Conservation (phyloP, 257 asterid species). For the Lycium ferocissimum region DNA sequence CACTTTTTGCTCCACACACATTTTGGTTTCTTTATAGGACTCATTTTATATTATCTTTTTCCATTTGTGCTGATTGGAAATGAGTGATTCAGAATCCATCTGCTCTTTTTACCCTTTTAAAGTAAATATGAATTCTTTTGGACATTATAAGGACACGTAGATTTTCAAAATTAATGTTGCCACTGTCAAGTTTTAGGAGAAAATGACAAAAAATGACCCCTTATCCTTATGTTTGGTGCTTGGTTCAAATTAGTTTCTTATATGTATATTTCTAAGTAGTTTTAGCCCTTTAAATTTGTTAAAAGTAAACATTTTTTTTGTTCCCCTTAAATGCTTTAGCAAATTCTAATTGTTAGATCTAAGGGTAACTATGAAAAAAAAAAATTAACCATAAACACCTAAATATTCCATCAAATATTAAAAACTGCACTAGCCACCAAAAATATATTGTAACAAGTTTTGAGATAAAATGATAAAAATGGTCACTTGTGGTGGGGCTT, state of each 20-base stretch:
- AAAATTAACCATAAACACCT: background rate
- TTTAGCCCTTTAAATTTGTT: slow-evolving; percentile 1
- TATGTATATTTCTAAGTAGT: background rate
- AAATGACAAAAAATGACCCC: background rate
- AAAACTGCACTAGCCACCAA: background rate
- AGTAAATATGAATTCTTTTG: background rate
- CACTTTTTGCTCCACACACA: background rate
- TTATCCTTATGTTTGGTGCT: background rate
- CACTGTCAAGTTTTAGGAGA: background rate
- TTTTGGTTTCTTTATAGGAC: slow-evolving; percentile 6
- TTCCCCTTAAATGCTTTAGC: background rate
- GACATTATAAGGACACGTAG: background rate
- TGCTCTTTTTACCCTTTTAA: background rate
- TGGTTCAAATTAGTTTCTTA: background rate
- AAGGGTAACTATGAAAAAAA: background rate
- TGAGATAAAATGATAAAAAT: too few species aligned
- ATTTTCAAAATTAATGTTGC: background rate
- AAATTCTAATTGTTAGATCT: background rate
- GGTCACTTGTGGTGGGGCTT: too few species aligned
- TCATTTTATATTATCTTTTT: background rate
- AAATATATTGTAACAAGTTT: too few species aligned
- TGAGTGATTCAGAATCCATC: slow-evolving; percentile 23
- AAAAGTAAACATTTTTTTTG: background rate
- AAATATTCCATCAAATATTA: background rate
- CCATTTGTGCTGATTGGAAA: background rate